These are phyloP conservation scores for Fusarium acutatum DNA, from an alignment of 2,329 filamentous ascomycete genomes.

Conservation along the genomic window DNA sequence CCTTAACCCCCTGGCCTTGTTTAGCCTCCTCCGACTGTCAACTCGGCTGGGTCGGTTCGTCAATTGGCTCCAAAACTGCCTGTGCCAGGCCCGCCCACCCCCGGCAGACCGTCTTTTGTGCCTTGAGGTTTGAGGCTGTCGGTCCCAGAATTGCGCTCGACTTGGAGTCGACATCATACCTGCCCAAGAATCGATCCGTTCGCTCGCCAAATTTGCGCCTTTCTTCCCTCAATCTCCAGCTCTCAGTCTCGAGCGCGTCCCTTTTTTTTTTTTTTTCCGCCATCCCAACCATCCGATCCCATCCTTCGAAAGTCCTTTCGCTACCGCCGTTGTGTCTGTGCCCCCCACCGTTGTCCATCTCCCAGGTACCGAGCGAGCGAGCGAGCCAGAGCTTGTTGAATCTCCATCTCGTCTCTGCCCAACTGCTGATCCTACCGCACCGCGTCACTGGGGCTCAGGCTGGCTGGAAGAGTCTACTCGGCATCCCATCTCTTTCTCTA, in stretches of 20 bases:
- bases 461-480: slow-evolving; percentile 32
- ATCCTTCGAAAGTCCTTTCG: slow-evolving; percentile 31
- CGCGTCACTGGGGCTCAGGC: slow-evolving; percentile 39
- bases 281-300: slow-evolving; percentile 5
- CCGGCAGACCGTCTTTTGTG: slow-evolving; percentile 43
- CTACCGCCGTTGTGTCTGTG: slow-evolving; percentile 35
- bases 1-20: slow-evolving; percentile 39
- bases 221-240: slow-evolving; percentile 28
- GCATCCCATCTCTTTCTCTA: slow-evolving; percentile 23
- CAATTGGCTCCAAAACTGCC: slow-evolving; percentile 42
- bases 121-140: slow-evolving; percentile 37
- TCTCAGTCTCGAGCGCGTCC: slow-evolving; percentile 26
- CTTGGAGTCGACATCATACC: slow-evolving; percentile 43
- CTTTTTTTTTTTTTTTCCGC: slow-evolving; percentile 5
- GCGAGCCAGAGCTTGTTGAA: slow-evolving; percentile 35
- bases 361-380: slow-evolving; percentile 35
- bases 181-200: slow-evolving; percentile 33
- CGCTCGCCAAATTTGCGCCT: slow-evolving; percentile 38
- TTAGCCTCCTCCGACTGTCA: slow-evolving; percentile 42
- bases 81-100: slow-evolving; percentile 34
- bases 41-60: slow-evolving; percentile 43
- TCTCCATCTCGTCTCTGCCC: slow-evolving; percentile 42
- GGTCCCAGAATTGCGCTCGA: slow-evolving; percentile 34
- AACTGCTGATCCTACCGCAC: slow-evolving; percentile 44
- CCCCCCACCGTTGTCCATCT: slow-evolving; percentile 40